phyloP scores from a whole-genome alignment of 2,329 filamentous ascomycete species.

The Colletotrichum sp. region DNA sequence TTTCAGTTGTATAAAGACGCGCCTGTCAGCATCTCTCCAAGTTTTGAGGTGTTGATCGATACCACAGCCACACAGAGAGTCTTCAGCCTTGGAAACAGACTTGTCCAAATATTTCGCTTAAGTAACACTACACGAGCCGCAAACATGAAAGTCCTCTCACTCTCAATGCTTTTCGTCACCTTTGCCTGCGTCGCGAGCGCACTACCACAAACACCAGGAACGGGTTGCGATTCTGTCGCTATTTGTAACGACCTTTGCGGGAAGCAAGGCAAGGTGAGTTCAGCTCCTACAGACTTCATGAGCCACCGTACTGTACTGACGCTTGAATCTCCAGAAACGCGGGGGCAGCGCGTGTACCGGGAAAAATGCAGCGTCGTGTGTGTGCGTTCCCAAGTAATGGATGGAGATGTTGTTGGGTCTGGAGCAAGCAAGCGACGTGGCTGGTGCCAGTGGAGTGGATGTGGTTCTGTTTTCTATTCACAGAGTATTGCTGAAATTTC shows the following conservation, averaged over 20 bases:
- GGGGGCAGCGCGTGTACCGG: background rate
- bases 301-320: too few relatives aligned
- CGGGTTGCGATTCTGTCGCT: background rate
- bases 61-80: background rate
- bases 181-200: background rate
- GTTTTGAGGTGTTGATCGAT: too few relatives aligned
- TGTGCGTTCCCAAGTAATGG: background rate
- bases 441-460: background rate
- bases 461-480: background rate
- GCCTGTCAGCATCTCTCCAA: rapidly evolving
- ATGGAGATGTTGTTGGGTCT: background rate
- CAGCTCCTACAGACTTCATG: background rate
- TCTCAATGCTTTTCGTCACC: background rate
- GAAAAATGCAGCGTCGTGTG: background rate
- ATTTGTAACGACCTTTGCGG: background rate
- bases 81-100: too few relatives aligned
- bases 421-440: background rate
- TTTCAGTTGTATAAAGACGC: background rate
- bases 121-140: background rate
- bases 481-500: background rate
- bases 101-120: too few relatives aligned
- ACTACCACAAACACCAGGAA: background rate
- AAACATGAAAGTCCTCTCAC: background rate
- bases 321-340: background rate
- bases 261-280: background rate